Evolutionary conservation across 257 asterid species (phyloP).

Genomic region (Buddleja alternifolia): DNA sequence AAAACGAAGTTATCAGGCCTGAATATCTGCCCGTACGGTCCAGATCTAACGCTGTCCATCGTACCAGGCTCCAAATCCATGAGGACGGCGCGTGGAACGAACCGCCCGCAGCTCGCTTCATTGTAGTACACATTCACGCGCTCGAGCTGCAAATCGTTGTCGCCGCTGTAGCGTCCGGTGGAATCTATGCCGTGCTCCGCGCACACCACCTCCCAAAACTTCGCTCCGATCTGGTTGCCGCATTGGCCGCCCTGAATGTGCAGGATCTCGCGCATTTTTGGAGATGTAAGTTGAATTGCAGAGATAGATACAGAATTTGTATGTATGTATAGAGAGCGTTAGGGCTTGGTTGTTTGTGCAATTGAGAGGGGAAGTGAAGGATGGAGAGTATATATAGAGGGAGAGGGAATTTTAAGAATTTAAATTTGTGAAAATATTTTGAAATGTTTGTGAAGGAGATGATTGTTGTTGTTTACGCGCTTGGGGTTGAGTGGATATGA

Average conservation of each 20-base stretch:
- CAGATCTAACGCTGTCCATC: conserved; percentile 83
- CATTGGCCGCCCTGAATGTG: conserved; percentile 92
- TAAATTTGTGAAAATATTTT: not conserved
- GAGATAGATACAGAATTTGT: not conserved
- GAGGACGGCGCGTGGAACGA: conserved; percentile 82
- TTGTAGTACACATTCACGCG: conserved; percentile 78
- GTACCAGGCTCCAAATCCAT: conserved; percentile 88
- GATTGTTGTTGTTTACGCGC: conserved; percentile 15
- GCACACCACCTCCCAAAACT: conserved; percentile 73
- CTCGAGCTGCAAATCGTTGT: conserved; percentile 69
- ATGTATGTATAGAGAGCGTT: not conserved
- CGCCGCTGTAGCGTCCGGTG: conserved; percentile 75
- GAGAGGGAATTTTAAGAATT: conserved; percentile 18
- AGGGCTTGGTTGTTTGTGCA: not conserved
- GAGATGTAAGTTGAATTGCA: not conserved
- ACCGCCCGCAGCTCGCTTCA: conserved; percentile 78
- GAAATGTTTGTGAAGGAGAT: not conserved
- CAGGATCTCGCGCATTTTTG: conserved; percentile 71
- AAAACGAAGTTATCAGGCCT: conserved; percentile 71
- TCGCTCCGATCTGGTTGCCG: conserved; percentile 85
- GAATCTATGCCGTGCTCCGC: conserved; percentile 77
- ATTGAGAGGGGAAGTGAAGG: conserved; percentile 21
- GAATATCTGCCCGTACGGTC: conserved; percentile 71
- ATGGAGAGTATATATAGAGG: conserved; percentile 20
- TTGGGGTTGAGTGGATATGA: not conserved